A percentile compares a stretch with the other conserved stretches of the same genome.
These are phyloP conservation scores for Arthrobotrys entomopaga DNA, from an alignment of 2,329 filamentous ascomycete genomes.

Conservation along the genomic window DNA sequence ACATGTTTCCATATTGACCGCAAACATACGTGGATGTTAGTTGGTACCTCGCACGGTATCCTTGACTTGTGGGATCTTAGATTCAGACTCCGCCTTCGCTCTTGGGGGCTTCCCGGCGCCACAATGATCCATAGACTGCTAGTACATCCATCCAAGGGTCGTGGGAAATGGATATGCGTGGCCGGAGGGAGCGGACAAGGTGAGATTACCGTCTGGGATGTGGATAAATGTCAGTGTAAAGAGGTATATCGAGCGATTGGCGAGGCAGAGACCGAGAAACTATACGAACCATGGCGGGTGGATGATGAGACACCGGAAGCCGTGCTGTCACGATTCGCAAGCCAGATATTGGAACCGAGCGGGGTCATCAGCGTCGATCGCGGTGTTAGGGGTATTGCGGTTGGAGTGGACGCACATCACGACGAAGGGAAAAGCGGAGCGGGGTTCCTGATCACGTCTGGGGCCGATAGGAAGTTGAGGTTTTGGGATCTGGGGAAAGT, in stretches of 20 bases:
- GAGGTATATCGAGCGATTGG: constrained; percentile 82
- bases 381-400: constrained; percentile 78
- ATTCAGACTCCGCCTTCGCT: constrained; percentile 87
- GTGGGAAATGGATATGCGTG: constrained; percentile 86
- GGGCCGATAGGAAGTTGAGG: constrained; percentile 87
- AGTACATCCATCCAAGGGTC: constrained; percentile 80
- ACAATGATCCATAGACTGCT: constrained; percentile 81
- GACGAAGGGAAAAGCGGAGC: constrained; percentile 70
- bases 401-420: constrained; percentile 76
- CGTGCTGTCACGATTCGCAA: constrained; percentile 84
- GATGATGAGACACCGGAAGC: constrained; percentile 89
- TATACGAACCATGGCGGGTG: constrained; percentile 85
- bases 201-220: constrained; percentile 94
- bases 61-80: constrained; percentile 95
- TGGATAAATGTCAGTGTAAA: constrained; percentile 87
- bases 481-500: constrained; percentile 89
- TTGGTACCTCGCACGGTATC: constrained; percentile 92
- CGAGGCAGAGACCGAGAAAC: constrained; percentile 66
- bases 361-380: constrained; percentile 68
- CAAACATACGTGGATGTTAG: constrained; percentile 86
- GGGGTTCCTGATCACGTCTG: constrained; percentile 85
- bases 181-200: constrained; percentile 86
- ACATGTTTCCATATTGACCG: constrained; percentile 91
- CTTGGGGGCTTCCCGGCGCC: constrained; percentile 86
- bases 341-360: constrained; percentile 68